Evolutionary conservation across 2,329 filamentous ascomycete genomes (phyloP).

Genomic region (Beauveria varroae): DNA sequence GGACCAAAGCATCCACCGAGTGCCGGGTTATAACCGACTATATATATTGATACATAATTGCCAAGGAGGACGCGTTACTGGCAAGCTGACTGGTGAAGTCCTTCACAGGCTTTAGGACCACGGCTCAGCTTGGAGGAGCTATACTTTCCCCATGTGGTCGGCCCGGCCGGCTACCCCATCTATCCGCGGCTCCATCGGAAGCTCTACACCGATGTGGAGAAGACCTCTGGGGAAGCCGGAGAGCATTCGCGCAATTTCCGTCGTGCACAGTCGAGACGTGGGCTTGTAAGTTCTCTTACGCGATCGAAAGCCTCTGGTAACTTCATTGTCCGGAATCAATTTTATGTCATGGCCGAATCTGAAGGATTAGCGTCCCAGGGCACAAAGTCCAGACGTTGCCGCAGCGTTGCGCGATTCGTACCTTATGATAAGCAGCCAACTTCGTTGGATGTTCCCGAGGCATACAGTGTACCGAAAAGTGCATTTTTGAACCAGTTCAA

Average conservation of each 20-base stretch:
- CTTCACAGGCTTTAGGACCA: too few relatives aligned
- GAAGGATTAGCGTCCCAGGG: background rate
- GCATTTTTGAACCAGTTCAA: too few relatives aligned
- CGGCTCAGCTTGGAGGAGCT: too few relatives aligned
- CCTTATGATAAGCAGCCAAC: background rate
- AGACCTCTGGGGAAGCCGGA: background rate
- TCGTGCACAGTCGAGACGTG: background rate
- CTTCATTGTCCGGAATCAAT: background rate
- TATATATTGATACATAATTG: too few relatives aligned
- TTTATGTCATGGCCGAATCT: background rate
- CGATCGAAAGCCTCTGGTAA: background rate
- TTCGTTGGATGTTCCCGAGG: too few relatives aligned
- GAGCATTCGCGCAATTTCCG: background rate
- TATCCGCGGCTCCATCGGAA: too few relatives aligned
- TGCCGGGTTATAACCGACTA: slow-evolving; percentile 20
- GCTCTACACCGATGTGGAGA: too few relatives aligned
- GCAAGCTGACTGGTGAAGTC: too few relatives aligned
- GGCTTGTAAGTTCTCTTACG: background rate
- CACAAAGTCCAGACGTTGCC: background rate
- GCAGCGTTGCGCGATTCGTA: background rate
- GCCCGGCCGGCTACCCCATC: too few relatives aligned
- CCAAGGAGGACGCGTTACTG: too few relatives aligned
- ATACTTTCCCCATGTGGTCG: too few relatives aligned
- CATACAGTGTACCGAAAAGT: too few relatives aligned
- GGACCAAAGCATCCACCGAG: slow-evolving; percentile 40